A percentile compares a stretch with the other conserved stretches of the same genome.
Evolutionary conservation across 75 land plant species (phyloP).

Genomic region (Selaginella moellendorffii): DNA sequence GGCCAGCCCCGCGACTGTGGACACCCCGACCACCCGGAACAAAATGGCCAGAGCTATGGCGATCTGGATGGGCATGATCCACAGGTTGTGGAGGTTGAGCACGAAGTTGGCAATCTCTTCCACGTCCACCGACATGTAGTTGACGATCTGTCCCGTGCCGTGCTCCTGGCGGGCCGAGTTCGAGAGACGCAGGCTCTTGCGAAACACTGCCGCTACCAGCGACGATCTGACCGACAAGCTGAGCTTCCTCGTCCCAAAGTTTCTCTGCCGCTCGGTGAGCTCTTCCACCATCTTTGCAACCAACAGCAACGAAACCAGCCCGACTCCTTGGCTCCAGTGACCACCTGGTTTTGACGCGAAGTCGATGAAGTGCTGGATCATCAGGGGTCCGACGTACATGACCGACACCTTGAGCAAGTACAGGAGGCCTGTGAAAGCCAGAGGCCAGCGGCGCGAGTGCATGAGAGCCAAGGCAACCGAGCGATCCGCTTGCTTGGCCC

Average conservation of each 20-base stretch:
- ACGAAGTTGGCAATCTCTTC: conserved; percentile 88
- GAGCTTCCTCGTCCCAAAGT: conserved; percentile 56
- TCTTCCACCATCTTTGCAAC: conserved; percentile 57
- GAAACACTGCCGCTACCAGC: conserved; percentile 57
- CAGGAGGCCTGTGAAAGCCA: conserved; percentile 56
- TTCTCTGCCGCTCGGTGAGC: conserved; percentile 62
- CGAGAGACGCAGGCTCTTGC: conserved; percentile 69
- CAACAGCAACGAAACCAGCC: conserved; percentile 53
- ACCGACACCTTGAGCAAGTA: conserved; percentile 52
- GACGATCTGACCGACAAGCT: conserved; percentile 71
- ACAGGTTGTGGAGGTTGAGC: conserved; percentile 63
- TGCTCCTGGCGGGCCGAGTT: conserved; percentile 66
- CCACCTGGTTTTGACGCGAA: conserved; percentile 37
- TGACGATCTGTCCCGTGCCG: conserved; percentile 88
- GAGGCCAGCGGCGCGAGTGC: conserved; percentile 52
- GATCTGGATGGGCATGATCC: conserved; percentile 79
- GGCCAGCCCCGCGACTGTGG: conserved; percentile 28
- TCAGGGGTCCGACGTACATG: conserved; percentile 78
- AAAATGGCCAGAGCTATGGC: conserved; percentile 45
- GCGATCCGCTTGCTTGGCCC: conserved; percentile 31
- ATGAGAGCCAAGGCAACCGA: conserved; percentile 38
- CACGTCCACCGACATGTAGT: conserved; percentile 94
- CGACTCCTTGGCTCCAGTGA: conserved; percentile 50
- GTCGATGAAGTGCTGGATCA: conserved; percentile 60
- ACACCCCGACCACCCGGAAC: conserved; percentile 40